phyloP scores from a whole-genome alignment of 169 alveolate species.

The Theileria sp. region DNA sequence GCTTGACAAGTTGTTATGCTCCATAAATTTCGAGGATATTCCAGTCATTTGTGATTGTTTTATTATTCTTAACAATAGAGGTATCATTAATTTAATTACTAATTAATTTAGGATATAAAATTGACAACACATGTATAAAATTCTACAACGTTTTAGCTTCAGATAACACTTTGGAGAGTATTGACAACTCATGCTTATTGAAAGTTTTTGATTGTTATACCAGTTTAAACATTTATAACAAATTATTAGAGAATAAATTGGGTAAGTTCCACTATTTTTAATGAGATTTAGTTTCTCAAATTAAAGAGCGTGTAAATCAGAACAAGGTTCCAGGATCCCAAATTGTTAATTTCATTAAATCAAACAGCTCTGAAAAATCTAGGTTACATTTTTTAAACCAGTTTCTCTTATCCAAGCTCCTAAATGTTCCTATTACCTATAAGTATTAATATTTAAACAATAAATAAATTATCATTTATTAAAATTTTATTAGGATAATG shows the following conservation, averaged over 20 bases:
- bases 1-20: constrained; percentile 40
- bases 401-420: not conserved
- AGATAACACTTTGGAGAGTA: not conserved
- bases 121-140: constrained; percentile 14
- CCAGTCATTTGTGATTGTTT: constrained; percentile 33
- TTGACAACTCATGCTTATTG: not conserved
- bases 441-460: not conserved
- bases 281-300: constrained; percentile 1
- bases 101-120: constrained; percentile 19
- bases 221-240: constrained; percentile 14
- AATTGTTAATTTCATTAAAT: not conserved
- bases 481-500: not conserved
- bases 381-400: constrained; percentile 9
- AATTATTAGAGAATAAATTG: not conserved
- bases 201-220: constrained; percentile 12
- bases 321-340: not conserved
- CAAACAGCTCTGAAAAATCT: constrained; percentile 7
- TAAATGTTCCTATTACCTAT: not conserved
- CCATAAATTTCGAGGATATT: constrained; percentile 6
- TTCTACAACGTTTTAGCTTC: constrained; percentile 9
- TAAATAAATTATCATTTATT: not conserved
- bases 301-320: constrained; percentile 2
- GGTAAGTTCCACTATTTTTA: not conserved
- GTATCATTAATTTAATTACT: constrained; percentile 13
- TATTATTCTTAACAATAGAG: constrained; percentile 21